phyloP scores from a whole-genome alignment of 768 basidiomycete genomes.

The Tephrocybe rancida region DNA sequence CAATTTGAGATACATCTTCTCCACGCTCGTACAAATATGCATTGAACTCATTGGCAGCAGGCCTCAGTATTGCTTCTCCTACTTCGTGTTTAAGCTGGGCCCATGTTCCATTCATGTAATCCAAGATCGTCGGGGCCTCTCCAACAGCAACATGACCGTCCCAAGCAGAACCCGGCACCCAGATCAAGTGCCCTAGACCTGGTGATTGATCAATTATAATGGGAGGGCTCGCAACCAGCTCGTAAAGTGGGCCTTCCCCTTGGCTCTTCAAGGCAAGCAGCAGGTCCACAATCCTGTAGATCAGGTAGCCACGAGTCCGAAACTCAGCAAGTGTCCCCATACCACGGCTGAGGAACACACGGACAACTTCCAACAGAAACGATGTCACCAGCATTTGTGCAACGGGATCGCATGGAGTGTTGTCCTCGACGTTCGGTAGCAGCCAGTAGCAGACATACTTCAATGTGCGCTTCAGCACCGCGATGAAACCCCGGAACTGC shows the following conservation, averaged over 20 bases:
- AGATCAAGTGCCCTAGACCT: not conserved
- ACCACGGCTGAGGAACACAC: not conserved
- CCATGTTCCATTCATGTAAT: slow-evolving; percentile 3
- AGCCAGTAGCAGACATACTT: slow-evolving; percentile 12
- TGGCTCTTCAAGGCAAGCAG: not conserved
- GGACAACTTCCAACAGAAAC: slow-evolving; percentile 2
- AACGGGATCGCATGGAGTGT: not conserved
- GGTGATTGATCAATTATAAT: not conserved
- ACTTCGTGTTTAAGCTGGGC: not conserved
- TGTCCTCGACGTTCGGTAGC: not conserved
- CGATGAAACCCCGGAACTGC: not conserved
- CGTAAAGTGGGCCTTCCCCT: not conserved
- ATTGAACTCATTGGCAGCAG: not conserved
- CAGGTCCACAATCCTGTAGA: slow-evolving; percentile 1
- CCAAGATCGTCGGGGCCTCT: not conserved
- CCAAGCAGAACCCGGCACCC: not conserved
- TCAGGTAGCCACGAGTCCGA: not conserved
- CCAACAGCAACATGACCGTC: not conserved
- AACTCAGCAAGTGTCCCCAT: not conserved
- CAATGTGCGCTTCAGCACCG: slow-evolving; percentile 8
- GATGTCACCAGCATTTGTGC: not conserved
- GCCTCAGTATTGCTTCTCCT: not conserved
- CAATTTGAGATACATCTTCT: not conserved
- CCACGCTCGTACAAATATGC: not conserved
- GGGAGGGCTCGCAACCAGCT: not conserved